A percentile compares a stretch with the other conserved stretches of the same genome.
phyloP scores from a whole-genome alignment of 2,329 filamentous ascomycete genomes.

The Pezicula carpinea region DNA sequence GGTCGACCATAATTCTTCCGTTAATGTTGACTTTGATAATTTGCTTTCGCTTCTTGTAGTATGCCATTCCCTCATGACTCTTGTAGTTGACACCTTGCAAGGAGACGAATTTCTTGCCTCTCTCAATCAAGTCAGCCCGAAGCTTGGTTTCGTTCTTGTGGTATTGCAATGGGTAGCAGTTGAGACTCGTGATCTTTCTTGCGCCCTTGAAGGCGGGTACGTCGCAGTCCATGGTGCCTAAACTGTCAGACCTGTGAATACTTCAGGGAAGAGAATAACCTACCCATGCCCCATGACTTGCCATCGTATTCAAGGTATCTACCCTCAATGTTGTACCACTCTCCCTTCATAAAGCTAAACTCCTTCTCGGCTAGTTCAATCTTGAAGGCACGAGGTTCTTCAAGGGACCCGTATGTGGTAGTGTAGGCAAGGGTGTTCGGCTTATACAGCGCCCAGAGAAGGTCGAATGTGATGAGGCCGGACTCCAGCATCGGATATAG shows the following conservation, averaged over 20 bases:
- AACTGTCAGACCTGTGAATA: constrained; percentile 6
- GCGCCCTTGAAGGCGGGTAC: constrained; percentile 75
- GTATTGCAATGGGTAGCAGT: constrained; percentile 74
- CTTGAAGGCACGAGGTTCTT: constrained; percentile 79
- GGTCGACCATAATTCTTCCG: constrained; percentile 83
- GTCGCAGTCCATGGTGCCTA: constrained; percentile 56
- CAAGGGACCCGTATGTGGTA: constrained; percentile 69
- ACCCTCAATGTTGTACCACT: constrained; percentile 73
- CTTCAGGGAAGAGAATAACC: constrained; percentile 1
- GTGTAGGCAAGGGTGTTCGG: constrained; percentile 77
- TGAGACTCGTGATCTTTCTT: constrained; percentile 74
- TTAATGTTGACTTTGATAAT: constrained; percentile 80
- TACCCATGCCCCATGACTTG: constrained; percentile 74
- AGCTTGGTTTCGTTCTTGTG: constrained; percentile 68
- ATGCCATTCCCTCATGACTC: constrained; percentile 78
- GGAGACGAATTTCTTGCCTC: constrained; percentile 78
- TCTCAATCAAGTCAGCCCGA: constrained; percentile 63
- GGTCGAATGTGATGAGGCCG: constrained; percentile 82
- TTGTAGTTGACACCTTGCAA: constrained; percentile 82
- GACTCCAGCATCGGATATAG: constrained; percentile 76
- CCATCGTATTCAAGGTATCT: constrained; percentile 84
- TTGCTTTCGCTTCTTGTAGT: constrained; percentile 73
- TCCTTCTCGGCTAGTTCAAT: constrained; percentile 73
- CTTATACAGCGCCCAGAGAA: constrained; percentile 86
- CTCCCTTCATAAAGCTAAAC: constrained; percentile 62